phyloP scores from a whole-genome alignment of 306 rosid species.

The Erythrophleum fordii region DNA sequence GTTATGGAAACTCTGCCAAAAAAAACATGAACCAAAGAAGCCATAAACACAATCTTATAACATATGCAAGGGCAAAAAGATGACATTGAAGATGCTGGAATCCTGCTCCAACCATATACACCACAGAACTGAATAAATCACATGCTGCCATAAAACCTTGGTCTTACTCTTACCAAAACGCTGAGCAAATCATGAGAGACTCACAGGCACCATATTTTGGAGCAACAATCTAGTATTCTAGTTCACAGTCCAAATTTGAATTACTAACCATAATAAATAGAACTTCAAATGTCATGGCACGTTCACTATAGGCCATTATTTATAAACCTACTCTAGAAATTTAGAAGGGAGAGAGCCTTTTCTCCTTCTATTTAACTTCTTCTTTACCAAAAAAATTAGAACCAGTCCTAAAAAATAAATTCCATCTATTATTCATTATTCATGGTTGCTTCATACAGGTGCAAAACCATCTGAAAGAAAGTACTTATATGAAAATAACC shows the following conservation, averaged over 20 bases:
- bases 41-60: not conserved
- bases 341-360: not conserved
- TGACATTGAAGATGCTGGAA: not conserved
- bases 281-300: not conserved
- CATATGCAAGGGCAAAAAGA: not conserved
- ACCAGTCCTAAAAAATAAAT: not conserved
- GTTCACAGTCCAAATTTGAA: conserved; percentile 1
- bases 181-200: not conserved
- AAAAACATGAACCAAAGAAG: not conserved
- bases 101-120: not conserved
- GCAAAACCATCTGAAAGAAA: conserved; percentile 6
- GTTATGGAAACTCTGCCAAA: not conserved
- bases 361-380: not conserved
- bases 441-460: conserved; percentile 5
- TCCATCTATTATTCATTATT: conserved; percentile 16
- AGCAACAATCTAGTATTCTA: not conserved
- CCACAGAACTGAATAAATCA: not conserved
- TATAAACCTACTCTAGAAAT: not conserved
- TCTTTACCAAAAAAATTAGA: not conserved
- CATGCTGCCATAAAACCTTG: not conserved
- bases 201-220: not conserved
- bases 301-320: not conserved
- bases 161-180: not conserved
- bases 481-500: conserved; percentile 48
- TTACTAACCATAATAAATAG: not conserved